phyloP scores from a whole-genome alignment of 2,329 filamentous ascomycete genomes.

The Trichoderma sp. region DNA sequence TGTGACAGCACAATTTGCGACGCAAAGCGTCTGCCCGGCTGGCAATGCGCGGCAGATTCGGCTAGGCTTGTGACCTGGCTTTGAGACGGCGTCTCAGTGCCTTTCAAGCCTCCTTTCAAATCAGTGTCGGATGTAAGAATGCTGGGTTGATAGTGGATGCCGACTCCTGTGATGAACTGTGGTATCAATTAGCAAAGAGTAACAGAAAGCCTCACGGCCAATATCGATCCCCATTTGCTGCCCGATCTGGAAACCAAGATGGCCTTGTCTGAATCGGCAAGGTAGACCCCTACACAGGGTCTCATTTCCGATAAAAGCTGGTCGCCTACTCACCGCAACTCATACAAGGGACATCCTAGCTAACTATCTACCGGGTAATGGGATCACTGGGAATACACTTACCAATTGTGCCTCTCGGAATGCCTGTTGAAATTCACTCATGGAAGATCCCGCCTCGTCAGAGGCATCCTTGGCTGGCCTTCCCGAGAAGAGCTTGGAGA shows the following conservation, averaged over 20 bases:
- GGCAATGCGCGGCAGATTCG: slow-evolving; percentile 15
- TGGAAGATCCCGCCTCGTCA: slow-evolving; percentile 59
- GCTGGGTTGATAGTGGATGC: slow-evolving; percentile 18
- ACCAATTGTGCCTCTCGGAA: slow-evolving; percentile 51
- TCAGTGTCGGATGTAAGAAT: slow-evolving; percentile 17
- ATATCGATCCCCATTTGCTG: neutral
- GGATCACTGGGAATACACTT: neutral
- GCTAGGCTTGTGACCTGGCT: neutral
- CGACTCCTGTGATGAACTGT: slow-evolving; percentile 25
- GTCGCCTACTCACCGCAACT: neutral
- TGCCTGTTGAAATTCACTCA: slow-evolving; percentile 60
- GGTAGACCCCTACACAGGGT: neutral
- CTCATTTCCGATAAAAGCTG: neutral
- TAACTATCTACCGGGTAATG: neutral
- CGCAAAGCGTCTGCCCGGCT: slow-evolving; percentile 20
- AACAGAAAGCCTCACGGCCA: neutral
- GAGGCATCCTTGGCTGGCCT: slow-evolving; percentile 57
- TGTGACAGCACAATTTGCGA: slow-evolving; percentile 56
- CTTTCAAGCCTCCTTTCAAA: slow-evolving; percentile 28
- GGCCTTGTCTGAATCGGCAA: neutral
- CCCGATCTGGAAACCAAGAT: neutral
- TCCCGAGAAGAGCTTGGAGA: slow-evolving; percentile 55
- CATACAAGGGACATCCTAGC: neutral
- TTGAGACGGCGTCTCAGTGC: slow-evolving; percentile 31
- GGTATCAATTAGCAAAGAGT: slow-evolving; percentile 40